Evolutionary conservation across 225 moss, liverwort and hornwort genomes (phyloP), one percentile per base, ranked within the genome.

Genomic region (Physcomitrium patens): DNA sequence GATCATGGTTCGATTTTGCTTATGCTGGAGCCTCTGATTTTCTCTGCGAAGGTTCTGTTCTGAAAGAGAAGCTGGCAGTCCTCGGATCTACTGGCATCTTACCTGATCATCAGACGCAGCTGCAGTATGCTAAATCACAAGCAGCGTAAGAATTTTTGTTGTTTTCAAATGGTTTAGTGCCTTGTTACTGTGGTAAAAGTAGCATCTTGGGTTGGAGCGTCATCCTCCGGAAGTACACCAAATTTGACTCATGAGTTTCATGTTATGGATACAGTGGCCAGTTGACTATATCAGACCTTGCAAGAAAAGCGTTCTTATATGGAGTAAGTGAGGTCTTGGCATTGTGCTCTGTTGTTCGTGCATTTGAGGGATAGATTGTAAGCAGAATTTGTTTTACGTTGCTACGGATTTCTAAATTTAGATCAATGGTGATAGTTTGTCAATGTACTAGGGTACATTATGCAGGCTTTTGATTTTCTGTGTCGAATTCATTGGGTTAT

Each of bases 231-330:
- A 68, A 31, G 28, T 50, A 18, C 6, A 52, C 55, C 9, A 16
- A 49, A 72, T 24, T 69, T 8, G 77, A 42, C 77, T 84, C 57
- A 84, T 18, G 53, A 67, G 49, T 51, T 70, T 53, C 65, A 49
- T 79, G 50, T 68, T 68, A 53, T 68, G 78, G 69, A 57, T 78
- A 81, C 91, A 99, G 93, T 80, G 90, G 95, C 69, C 99, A 93
- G 82, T 78, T 99, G 71, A 99, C 99, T 62, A 77, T 92, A 74
- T 92, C 99, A 78, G 99, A 99, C 69, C 89, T 99, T 45, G 99
- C 95, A 87, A 85, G 99, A 68, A 99, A 99, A 86, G 93, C 99
- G 67, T 99, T 99, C 70, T 83, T 99, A 23, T 99, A 99, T 79
- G 99, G 99, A 89, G 96, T 96, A 83, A 85, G 94, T 63, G 68